phyloP scores from a whole-genome alignment of 1,284 basidiomycete species.

The Leccinum huronense region DNA sequence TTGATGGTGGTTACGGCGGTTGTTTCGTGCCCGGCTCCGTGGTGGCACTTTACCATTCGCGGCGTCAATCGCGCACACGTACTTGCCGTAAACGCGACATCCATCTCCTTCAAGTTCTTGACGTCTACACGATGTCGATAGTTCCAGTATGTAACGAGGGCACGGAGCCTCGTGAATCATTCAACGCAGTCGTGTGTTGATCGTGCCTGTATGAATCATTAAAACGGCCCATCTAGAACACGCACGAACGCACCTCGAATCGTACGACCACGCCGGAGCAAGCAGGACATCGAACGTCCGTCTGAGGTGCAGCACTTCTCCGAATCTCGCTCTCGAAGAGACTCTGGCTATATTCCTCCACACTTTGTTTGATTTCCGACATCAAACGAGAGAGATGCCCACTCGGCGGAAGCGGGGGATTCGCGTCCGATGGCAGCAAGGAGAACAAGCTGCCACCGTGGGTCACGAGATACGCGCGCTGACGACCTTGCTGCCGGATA shows the following conservation, averaged over 20 bases:
- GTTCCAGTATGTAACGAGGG: slow-evolving; percentile 74
- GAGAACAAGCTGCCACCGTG: slow-evolving; percentile 76
- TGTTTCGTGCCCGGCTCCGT: slow-evolving; percentile 42
- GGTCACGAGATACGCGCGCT: slow-evolving; percentile 66
- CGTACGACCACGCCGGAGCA: slow-evolving; percentile 66
- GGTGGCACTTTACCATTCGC: slow-evolving; percentile 38
- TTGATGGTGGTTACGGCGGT: slow-evolving; percentile 50
- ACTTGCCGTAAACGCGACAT: slow-evolving; percentile 54
- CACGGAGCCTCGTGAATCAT: slow-evolving; percentile 73
- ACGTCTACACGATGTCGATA: slow-evolving; percentile 69
- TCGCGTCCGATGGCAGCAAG: slow-evolving; percentile 50
- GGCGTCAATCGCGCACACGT: slow-evolving; percentile 59
- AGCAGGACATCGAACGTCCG: slow-evolving; percentile 78
- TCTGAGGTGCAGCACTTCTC: slow-evolving; percentile 60
- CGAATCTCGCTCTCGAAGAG: slow-evolving; percentile 54
- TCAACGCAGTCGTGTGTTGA: slow-evolving; percentile 66
- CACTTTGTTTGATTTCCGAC: slow-evolving; percentile 22
- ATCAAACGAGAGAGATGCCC: slow-evolving; percentile 36
- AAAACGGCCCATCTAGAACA: slow-evolving; percentile 9
- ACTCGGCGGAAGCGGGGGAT: slow-evolving; percentile 69
- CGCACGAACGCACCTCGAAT: slow-evolving; percentile 59
- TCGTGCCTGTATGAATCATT: slow-evolving; percentile 46
- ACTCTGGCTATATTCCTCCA: slow-evolving; percentile 36
- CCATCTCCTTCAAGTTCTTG: slow-evolving; percentile 77
- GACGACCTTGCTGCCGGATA: slow-evolving; percentile 58